phyloP scores from a whole-genome alignment of 352 stramenopile genomes.

The Phytophthora sansomeana region DNA sequence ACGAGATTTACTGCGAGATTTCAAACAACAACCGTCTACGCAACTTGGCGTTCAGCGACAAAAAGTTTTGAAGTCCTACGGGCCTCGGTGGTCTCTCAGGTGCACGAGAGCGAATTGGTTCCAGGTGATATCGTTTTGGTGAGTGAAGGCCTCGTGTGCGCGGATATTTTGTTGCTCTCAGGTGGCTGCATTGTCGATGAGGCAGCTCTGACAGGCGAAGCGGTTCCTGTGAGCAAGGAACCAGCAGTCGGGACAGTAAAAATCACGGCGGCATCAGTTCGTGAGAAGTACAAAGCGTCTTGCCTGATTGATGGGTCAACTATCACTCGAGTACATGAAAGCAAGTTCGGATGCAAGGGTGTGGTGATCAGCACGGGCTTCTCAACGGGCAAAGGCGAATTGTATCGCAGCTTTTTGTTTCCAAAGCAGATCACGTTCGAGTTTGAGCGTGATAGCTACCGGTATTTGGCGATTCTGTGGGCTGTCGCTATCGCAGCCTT shows the following conservation, averaged over 20 bases:
- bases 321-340: background rate
- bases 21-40: constrained; percentile 55
- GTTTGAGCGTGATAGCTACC: constrained; percentile 77
- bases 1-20: constrained; percentile 60
- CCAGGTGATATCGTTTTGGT: constrained; percentile 60
- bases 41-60: constrained; percentile 47
- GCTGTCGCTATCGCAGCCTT: constrained; percentile 59
- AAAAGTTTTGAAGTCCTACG: constrained; percentile 47
- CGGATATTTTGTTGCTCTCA: constrained; percentile 53
- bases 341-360: background rate
- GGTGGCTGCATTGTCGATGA: constrained; percentile 35
- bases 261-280: background rate
- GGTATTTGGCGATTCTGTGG: constrained; percentile 55
- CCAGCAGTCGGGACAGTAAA: background rate
- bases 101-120: constrained; percentile 53
- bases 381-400: constrained; percentile 51
- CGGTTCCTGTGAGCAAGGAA: background rate
- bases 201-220: background rate
- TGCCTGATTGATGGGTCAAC: background rate
- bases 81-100: background rate
- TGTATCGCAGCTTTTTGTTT: constrained; percentile 43
- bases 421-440: constrained; percentile 11
- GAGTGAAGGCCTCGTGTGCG: constrained; percentile 33
- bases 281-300: background rate
- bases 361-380: background rate